These are phyloP conservation scores for Aspergillus japonicus DNA, from an alignment of 2,329 filamentous ascomycete genomes.

Conservation along the genomic window DNA sequence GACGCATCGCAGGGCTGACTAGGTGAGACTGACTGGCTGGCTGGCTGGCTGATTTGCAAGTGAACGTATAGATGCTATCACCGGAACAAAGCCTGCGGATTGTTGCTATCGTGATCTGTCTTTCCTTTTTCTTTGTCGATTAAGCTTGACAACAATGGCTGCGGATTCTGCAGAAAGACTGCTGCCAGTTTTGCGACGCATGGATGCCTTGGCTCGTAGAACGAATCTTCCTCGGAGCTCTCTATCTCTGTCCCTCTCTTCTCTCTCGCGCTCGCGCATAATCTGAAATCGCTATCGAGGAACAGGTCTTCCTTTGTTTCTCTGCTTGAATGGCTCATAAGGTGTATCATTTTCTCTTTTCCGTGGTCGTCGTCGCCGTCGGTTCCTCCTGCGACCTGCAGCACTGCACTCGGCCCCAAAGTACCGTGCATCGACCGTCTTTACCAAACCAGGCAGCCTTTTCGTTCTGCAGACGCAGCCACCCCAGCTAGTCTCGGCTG, in stretches of 20 bases:
- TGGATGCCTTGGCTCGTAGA: not conserved
- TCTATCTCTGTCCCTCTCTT: no score
- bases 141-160: not conserved
- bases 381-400: not conserved
- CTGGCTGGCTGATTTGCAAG: not conserved
- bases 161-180: slow-evolving; percentile 1
- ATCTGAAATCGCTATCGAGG: no score
- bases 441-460: not conserved
- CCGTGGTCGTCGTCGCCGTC: not conserved
- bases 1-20: not conserved
- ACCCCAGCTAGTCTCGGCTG: slow-evolving; percentile 5
- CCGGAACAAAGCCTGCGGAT: not conserved
- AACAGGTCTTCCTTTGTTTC: not conserved
- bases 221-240: not conserved
- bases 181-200: slow-evolving; percentile 3
- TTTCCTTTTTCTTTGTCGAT: not conserved
- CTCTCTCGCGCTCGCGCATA: no score
- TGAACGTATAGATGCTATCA: not conserved
- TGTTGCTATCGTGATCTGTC: not conserved
- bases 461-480: slow-evolving; percentile 10
- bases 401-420: not conserved
- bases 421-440: not conserved
- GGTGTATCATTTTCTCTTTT: not conserved
- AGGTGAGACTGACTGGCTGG: not conserved
- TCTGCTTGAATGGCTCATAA: not conserved